Base-by-base conservation (phyloP, 305 asterid species). In the Striga hermonthica region DNA sequence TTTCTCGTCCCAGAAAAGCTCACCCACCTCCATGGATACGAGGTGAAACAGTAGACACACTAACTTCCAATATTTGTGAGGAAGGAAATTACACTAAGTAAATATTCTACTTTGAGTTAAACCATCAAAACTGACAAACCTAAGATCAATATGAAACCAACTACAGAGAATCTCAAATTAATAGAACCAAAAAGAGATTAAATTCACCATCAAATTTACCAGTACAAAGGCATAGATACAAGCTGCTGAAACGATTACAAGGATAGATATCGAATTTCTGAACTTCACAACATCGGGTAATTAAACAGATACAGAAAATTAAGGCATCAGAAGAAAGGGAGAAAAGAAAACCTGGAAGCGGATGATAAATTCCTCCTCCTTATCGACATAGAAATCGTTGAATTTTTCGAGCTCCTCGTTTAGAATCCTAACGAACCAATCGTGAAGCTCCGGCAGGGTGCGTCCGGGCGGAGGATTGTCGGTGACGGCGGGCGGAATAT, bases 311-410 rank as follows among this genome's bases (percentile, higher is more conserved):
- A n/a, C n/a, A n/a, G 58, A 34, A 14, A 45, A 35, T 49, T 38
- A 40, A 3, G 60, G 31, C 13, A 67, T 6, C 2, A 6, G 16
- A 7, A 35, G 38, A 0, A 38, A 9, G n/a, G 5, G 28, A 39
- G 1, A 53, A n/a, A 11, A 13, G 28, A 11, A 6, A 41, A 90
- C 97, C 99, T 93, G 95, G 60, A 90, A 74, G 47, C 95, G 90
- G 79, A 90, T 86, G 66, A 93, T 82, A 66, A 90, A 83, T 31
- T 88, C 96, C 65, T 88, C 97, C 84, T 88, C 99, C 83, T 88
- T 90, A 57, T 90, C 97, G 82, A 93, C 92, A 84, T 83, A 93
- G 78, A 93, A 90, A 80, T 90, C 95, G 76, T 93, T 93, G 79
- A 93, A 85, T 82, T 93, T 93, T 57, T 88, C 89, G 38, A 90